phyloP scores from a whole-genome alignment of 1,284 basidiomycete genomes.

The Microbotryomycetes sp. region DNA sequence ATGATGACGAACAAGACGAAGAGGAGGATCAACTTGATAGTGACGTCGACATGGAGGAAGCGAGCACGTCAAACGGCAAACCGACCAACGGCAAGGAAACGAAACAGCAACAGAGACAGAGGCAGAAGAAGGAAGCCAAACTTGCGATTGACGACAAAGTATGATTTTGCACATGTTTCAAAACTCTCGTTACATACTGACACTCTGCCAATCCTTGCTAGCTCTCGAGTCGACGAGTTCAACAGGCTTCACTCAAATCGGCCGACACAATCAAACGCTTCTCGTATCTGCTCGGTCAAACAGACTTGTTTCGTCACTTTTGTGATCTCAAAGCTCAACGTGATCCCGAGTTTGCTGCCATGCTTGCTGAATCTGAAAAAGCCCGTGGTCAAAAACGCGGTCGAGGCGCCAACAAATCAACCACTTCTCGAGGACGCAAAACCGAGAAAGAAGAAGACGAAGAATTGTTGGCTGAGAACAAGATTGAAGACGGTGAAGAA shows the following conservation, averaged over 20 bases:
- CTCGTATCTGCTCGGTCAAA: slow-evolving; percentile 88
- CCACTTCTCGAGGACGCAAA: slow-evolving; percentile 53
- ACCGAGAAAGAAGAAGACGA: slow-evolving; percentile 98
- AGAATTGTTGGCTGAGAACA: slow-evolving; percentile 80
- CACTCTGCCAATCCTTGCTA: not conserved
- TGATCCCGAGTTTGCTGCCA: slow-evolving; percentile 86
- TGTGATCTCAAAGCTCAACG: slow-evolving; percentile 87
- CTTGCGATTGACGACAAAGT: slow-evolving; percentile 50
- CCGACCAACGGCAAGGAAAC: slow-evolving; percentile 50
- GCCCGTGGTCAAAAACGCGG: slow-evolving; percentile 69
- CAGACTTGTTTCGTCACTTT: slow-evolving; percentile 92
- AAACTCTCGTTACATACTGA: too few relatives aligned
- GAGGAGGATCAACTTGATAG: slow-evolving; percentile 20
- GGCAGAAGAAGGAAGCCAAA: slow-evolving; percentile 25
- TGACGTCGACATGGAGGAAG: slow-evolving; percentile 11
- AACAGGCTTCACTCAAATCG: slow-evolving; percentile 50
- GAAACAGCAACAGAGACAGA: slow-evolving; percentile 70
- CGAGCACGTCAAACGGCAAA: slow-evolving; percentile 7
- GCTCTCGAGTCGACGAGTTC: slow-evolving; percentile 16
- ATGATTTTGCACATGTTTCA: not conserved
- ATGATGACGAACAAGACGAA: slow-evolving; percentile 20
- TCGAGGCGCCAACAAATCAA: slow-evolving; percentile 40
- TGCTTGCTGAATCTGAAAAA: slow-evolving; percentile 64
- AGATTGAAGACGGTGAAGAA: slow-evolving; percentile 53
- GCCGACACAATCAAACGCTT: slow-evolving; percentile 93